Conservation (phyloP, 176 grass and related monocot genomes). For the Poa annua region DNA sequence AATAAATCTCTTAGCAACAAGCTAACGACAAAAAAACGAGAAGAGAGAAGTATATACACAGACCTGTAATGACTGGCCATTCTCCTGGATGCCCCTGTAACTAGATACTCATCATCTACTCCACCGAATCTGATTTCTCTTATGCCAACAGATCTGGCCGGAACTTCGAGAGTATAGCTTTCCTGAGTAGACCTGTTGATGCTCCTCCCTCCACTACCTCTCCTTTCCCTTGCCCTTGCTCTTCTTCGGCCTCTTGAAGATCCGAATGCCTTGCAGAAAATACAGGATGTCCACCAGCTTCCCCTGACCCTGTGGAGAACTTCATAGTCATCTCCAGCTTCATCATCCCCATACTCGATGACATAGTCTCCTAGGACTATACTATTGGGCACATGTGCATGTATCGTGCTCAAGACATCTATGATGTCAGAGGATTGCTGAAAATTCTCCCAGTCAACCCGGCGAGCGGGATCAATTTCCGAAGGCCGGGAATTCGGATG, state of each 20-base stretch:
- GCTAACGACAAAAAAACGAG: not conserved
- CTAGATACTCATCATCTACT: slow-evolving; percentile 75
- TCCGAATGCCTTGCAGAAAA: slow-evolving; percentile 77
- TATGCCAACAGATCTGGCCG: slow-evolving; percentile 61
- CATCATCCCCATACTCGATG: slow-evolving; percentile 91
- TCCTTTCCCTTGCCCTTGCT: slow-evolving; percentile 49
- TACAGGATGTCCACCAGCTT: slow-evolving; percentile 81
- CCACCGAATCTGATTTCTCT: slow-evolving; percentile 81
- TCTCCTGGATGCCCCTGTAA: slow-evolving; percentile 62
- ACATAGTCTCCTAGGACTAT: slow-evolving; percentile 93
- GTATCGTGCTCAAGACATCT: slow-evolving; percentile 96
- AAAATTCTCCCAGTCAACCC: slow-evolving; percentile 91
- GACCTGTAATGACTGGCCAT: slow-evolving; percentile 65
- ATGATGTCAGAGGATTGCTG: slow-evolving; percentile 89
- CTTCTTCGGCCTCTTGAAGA: slow-evolving; percentile 62
- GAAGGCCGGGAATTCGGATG: slow-evolving; percentile 88
- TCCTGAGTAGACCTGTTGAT: slow-evolving; percentile 58
- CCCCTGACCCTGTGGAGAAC: slow-evolving; percentile 71
- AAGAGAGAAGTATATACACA: slow-evolving; percentile 1
- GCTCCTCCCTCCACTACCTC: slow-evolving; percentile 54
- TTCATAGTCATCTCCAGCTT: slow-evolving; percentile 81
- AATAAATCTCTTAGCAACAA: not conserved
- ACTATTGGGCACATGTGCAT: slow-evolving; percentile 76
- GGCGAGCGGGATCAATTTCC: slow-evolving; percentile 77
- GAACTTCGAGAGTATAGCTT: slow-evolving; percentile 57